These are phyloP conservation scores for Zymoseptoria ardabiliae DNA, from an alignment of 2,329 filamentous ascomycete genomes.

Conservation along the genomic window DNA sequence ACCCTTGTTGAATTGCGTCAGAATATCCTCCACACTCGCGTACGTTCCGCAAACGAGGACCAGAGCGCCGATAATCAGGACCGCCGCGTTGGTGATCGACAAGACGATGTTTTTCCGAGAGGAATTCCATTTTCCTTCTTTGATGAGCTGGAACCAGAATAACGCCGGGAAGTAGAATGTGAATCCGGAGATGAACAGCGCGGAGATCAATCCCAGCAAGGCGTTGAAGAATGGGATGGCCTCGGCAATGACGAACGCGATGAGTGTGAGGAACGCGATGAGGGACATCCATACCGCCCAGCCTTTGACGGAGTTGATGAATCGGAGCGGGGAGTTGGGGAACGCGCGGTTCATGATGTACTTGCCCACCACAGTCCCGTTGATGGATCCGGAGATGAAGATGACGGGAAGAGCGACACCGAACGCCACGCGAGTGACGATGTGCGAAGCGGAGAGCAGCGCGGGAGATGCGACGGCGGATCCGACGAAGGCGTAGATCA, in stretches of 20 bases:
- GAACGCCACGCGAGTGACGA: conserved; percentile 58
- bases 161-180: conserved; percentile 33
- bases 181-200: conserved; percentile 63
- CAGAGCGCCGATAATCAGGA: conserved; percentile 33
- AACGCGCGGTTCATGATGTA: conserved; percentile 62
- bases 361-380: conserved; percentile 44
- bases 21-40: conserved; percentile 39
- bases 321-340: conserved; percentile 45
- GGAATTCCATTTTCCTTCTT: conserved; percentile 42
- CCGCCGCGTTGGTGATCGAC: conserved; percentile 38
- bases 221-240: conserved; percentile 66
- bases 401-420: conserved; percentile 67
- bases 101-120: conserved; percentile 39
- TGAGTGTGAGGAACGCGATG: conserved; percentile 49
- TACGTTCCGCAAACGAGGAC: conserved; percentile 37
- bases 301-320: conserved; percentile 36
- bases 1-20: conserved; percentile 33
- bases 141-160: conserved; percentile 40
- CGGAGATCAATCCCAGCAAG: conserved; percentile 57
- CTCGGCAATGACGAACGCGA: conserved; percentile 64
- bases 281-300: conserved; percentile 55
- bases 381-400: conserved; percentile 65
- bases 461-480: conserved; percentile 57
- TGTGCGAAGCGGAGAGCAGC: conserved; percentile 52
- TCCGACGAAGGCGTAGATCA: conserved; percentile 63